phyloP scores from a whole-genome alignment of 2,329 filamentous ascomycete genomes.

The Remersonia thermophila region DNA sequence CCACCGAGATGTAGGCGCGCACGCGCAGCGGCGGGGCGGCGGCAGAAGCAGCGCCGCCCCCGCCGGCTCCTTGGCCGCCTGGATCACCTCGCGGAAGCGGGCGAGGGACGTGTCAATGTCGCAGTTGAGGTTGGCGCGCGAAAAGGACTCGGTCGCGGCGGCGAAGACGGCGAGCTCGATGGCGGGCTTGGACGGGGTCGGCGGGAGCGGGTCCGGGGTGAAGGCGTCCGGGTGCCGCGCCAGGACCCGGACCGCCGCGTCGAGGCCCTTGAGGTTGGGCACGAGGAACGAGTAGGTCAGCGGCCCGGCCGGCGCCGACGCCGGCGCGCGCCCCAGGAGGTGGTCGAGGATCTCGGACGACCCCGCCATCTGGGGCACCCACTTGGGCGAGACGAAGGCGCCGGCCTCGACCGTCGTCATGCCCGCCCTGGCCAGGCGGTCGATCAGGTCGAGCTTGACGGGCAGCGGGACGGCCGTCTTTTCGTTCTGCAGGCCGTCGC shows the following conservation, averaged over 20 bases:
- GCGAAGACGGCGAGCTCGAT: slow-evolving; percentile 72
- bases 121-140: slow-evolving; percentile 72
- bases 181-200: slow-evolving; percentile 27
- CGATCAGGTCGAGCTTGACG: slow-evolving; percentile 67
- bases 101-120: slow-evolving; percentile 60
- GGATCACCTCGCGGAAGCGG: slow-evolving; percentile 58
- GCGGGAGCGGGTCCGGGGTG: slow-evolving; percentile 34
- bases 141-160: slow-evolving; percentile 70
- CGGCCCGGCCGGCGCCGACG: slow-evolving; percentile 34
- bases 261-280: slow-evolving; percentile 62
- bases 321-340: slow-evolving; percentile 45
- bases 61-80: slow-evolving; percentile 49
- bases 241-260: slow-evolving; percentile 46
- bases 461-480: slow-evolving; percentile 55
- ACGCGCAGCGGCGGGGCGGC: slow-evolving; percentile 41
- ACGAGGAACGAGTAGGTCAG: slow-evolving; percentile 72
- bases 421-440: slow-evolving; percentile 55
- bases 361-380: slow-evolving; percentile 45
- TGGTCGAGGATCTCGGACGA: slow-evolving; percentile 63
- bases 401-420: slow-evolving; percentile 66
- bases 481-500: slow-evolving; percentile 83
- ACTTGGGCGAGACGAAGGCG: slow-evolving; percentile 73
- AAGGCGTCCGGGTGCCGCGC: slow-evolving; percentile 36
- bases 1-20: slow-evolving; percentile 69
- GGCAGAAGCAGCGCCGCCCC: no score